These are phyloP conservation scores for Populus hybrid DNA, from an alignment of 441 rosid species.

Conservation along the genomic window DNA sequence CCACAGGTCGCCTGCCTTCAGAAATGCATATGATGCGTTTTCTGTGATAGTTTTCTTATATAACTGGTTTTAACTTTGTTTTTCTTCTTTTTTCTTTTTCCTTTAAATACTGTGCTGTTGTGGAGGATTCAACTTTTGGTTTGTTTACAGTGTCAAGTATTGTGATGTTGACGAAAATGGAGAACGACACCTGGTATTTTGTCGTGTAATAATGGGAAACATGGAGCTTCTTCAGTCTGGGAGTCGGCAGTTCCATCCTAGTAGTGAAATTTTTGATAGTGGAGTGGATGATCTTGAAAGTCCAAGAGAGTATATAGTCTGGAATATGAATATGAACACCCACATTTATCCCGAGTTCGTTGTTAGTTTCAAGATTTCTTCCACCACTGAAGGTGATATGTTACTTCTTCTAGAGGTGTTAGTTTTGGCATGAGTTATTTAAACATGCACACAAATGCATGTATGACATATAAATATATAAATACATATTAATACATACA, in stretches of 20 bases:
- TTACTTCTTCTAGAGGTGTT: slow-evolving; percentile 23
- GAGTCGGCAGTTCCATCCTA: slow-evolving; percentile 56
- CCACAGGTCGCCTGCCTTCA: not conserved
- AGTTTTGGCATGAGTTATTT: not conserved
- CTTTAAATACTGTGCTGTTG: not conserved
- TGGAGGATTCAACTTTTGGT: slow-evolving; percentile 14
- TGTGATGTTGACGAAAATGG: slow-evolving; percentile 96
- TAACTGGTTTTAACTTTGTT: not conserved
- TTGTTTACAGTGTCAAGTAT: slow-evolving; percentile 62
- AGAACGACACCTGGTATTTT: slow-evolving; percentile 56
- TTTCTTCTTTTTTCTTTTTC: not conserved
- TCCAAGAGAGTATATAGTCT: slow-evolving; percentile 61
- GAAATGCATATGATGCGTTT: not conserved
- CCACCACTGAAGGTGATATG: slow-evolving; percentile 71
- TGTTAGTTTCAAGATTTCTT: slow-evolving; percentile 84
- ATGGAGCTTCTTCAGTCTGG: slow-evolving; percentile 71
- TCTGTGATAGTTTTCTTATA: not conserved
- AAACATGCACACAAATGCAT: not conserved
- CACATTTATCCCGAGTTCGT: slow-evolving; percentile 87
- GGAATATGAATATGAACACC: slow-evolving; percentile 92
- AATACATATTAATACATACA: too few species aligned
- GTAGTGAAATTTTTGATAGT: slow-evolving; percentile 71
- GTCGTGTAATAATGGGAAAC: slow-evolving; percentile 96
- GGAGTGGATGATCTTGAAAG: slow-evolving; percentile 81
- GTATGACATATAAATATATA: not conserved